Percentiles rank a stretch among this genome's conserved stretches.
These are phyloP conservation scores for Hypoxylon cercidicola DNA, from an alignment of 495 filamentous ascomycete genomes.

Conservation along the genomic window DNA sequence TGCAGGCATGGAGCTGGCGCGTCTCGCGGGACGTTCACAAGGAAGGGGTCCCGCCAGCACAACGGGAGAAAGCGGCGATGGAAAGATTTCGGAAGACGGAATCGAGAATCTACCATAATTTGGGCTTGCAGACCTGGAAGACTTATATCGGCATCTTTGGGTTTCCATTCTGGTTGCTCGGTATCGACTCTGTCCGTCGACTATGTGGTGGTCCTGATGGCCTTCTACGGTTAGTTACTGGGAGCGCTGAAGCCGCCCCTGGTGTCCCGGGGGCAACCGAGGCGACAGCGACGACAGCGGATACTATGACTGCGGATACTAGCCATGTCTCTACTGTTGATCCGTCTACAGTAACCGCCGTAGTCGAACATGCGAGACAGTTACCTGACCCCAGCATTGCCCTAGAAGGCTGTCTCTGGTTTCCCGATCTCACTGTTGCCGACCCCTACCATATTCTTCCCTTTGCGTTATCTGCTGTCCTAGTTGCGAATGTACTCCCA, in stretches of 20 bases:
- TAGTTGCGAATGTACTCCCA: slow-evolving; percentile 58
- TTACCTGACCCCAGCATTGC: slow-evolving; percentile 66
- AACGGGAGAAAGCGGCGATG: slow-evolving; percentile 33
- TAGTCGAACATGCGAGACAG: slow-evolving; percentile 8
- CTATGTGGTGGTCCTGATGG: slow-evolving; percentile 69
- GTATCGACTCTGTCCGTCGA: slow-evolving; percentile 73
- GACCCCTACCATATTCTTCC: slow-evolving; percentile 79
- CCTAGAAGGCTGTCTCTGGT: slow-evolving; percentile 82
- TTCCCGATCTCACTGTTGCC: slow-evolving; percentile 74
- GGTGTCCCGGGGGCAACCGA: not conserved
- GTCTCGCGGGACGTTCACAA: slow-evolving; percentile 42
- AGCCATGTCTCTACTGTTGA: slow-evolving; percentile 11
- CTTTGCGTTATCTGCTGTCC: slow-evolving; percentile 59
- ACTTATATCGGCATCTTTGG: slow-evolving; percentile 56
- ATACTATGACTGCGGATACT: slow-evolving; percentile 2
- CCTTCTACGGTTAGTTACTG: slow-evolving; percentile 56
- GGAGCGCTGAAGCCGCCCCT: slow-evolving; percentile 15
- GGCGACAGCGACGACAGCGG: not conserved
- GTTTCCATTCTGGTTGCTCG: slow-evolving; percentile 73
- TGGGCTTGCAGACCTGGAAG: slow-evolving; percentile 64
- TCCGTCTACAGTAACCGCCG: not conserved
- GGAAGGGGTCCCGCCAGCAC: slow-evolving; percentile 12
- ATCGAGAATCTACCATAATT: slow-evolving; percentile 54
- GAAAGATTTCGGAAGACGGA: slow-evolving; percentile 45
- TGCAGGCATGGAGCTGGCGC: slow-evolving; percentile 58